Conservation (phyloP, 495 filamentous ascomycete genomes). For the Rostrohypoxylon terebratum region DNA sequence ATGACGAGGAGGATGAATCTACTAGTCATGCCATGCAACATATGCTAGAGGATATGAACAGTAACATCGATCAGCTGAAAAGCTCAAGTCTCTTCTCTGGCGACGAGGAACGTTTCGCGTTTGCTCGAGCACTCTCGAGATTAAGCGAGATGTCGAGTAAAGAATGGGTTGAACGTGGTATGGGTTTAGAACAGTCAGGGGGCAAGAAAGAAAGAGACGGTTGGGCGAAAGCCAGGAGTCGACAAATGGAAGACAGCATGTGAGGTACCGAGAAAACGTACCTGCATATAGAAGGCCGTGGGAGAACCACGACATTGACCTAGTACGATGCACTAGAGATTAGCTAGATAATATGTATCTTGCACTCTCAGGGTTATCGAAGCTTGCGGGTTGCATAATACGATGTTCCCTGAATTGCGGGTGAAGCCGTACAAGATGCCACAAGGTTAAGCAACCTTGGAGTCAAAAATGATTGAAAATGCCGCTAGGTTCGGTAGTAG, state of each 20-base stretch:
- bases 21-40: conserved; percentile 85
- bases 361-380: conserved; percentile 2
- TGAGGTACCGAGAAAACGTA: conserved; percentile 48
- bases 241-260: conserved; percentile 81
- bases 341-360: background rate
- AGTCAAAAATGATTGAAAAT: conserved; percentile 2
- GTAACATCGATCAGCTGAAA: conserved; percentile 87
- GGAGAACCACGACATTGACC: background rate
- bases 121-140: conserved; percentile 86
- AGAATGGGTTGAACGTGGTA: conserved; percentile 92
- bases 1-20: conserved; percentile 64
- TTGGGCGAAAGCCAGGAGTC: conserved; percentile 73
- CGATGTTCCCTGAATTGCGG: background rate
- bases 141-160: conserved; percentile 92
- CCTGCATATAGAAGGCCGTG: conserved; percentile 10
- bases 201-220: conserved; percentile 71
- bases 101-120: conserved; percentile 96
- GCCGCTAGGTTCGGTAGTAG: background rate
- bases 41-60: conserved; percentile 93
- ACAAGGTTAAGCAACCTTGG: conserved; percentile 11
- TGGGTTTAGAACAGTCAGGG: conserved; percentile 70
- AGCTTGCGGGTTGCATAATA: conserved; percentile 6
- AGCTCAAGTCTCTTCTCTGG: conserved; percentile 89
- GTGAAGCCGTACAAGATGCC: conserved; percentile 5
- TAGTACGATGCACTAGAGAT: conserved; percentile 3